Evolutionary conservation across 352 stramenopile species (phyloP).

Genomic region (Globisporangium alternatum): DNA sequence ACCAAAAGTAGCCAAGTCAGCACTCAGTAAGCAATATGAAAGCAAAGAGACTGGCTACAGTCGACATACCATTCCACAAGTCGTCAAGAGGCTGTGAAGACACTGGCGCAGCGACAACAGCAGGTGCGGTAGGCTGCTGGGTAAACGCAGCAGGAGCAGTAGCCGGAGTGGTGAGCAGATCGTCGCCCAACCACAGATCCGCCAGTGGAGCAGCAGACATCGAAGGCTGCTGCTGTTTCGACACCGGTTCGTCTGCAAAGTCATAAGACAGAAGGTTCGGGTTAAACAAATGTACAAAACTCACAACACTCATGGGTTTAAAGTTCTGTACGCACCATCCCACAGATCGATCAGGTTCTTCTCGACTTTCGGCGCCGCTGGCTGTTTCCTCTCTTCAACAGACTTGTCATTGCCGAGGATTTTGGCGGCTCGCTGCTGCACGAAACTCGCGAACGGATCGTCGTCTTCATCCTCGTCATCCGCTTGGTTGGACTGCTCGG

Average conservation of each 20-base stretch:
- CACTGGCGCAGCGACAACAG: background rate
- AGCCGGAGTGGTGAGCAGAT: slow-evolving; percentile 6
- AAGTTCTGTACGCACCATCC: slow-evolving; percentile 34
- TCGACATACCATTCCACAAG: slow-evolving; percentile 13
- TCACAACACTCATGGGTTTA: too few species aligned
- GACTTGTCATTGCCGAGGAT: slow-evolving; percentile 24
- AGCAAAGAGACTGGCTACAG: background rate
- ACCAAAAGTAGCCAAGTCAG: background rate
- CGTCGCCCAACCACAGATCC: slow-evolving; percentile 17
- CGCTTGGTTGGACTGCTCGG: slow-evolving; percentile 8
- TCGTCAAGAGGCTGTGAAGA: slow-evolving; percentile 12
- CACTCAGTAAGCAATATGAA: background rate
- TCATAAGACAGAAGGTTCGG: background rate
- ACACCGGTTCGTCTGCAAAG: slow-evolving; percentile 19
- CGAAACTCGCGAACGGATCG: slow-evolving; percentile 66
- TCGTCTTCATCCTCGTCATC: slow-evolving; percentile 40
- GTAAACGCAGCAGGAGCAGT: background rate
- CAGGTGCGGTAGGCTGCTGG: background rate
- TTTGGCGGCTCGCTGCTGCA: slow-evolving; percentile 47
- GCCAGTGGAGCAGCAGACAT: background rate
- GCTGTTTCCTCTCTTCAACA: slow-evolving; percentile 20
- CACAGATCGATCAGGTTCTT: slow-evolving; percentile 68
- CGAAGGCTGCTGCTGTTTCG: background rate
- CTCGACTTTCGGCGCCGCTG: slow-evolving; percentile 11
- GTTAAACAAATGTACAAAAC: background rate